Conservation (phyloP, 2,329 filamentous ascomycete genomes). For the Macrophomina phaseolina region DNA sequence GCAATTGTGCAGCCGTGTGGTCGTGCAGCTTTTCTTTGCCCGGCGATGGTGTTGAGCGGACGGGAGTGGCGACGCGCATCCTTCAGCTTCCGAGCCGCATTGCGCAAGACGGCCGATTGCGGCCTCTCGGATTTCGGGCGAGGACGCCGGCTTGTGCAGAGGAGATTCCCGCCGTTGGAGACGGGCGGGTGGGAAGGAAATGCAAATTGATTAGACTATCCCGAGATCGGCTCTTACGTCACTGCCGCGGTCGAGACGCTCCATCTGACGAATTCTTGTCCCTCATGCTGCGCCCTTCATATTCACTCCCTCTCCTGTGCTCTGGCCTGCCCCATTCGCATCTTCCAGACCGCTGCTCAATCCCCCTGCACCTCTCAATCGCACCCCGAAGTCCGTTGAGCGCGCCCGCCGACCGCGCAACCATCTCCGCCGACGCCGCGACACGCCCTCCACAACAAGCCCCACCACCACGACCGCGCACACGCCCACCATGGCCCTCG, state of each 20-base stretch:
- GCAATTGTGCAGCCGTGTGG: neutral
- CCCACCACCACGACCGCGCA: neutral
- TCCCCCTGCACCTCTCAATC: neutral
- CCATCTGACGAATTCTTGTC: slow-evolving; percentile 1
- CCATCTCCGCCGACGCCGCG: neutral
- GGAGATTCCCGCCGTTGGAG: neutral
- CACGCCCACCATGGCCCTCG: slow-evolving; percentile 24
- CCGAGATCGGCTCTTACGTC: slow-evolving; percentile 26
- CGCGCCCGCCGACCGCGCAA: neutral
- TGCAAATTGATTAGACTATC: neutral
- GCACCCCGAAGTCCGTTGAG: too few relatives aligned
- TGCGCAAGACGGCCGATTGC: neutral
- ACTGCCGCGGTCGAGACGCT: slow-evolving; percentile 19
- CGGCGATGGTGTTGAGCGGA: neutral
- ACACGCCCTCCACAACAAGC: neutral
- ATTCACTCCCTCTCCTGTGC: neutral
- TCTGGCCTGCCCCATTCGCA: neutral
- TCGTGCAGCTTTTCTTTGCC: neutral
- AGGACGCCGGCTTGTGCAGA: neutral
- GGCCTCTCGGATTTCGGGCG: neutral
- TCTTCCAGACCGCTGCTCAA: neutral
- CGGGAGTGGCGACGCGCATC: neutral
- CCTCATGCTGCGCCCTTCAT: neutral
- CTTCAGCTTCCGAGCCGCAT: neutral
- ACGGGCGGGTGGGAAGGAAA: neutral